phyloP scores from a whole-genome alignment of 371 early-diverging fungal species.

The Apophysomyces ossiformis region DNA sequence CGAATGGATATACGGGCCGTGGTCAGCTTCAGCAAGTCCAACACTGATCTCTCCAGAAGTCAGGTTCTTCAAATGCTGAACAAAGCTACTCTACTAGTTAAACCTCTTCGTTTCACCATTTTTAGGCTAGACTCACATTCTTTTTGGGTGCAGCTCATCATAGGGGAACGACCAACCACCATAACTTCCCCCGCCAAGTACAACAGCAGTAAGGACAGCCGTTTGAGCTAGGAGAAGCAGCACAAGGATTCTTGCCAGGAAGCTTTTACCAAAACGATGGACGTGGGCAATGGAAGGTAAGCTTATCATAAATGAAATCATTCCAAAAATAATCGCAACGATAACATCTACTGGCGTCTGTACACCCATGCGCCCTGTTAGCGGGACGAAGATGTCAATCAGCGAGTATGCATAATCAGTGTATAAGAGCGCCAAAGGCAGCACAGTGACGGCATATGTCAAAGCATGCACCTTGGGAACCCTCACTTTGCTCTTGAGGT shows the following conservation, averaged over 20 bases:
- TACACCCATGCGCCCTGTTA: conserved; percentile 76
- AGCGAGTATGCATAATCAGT: conserved; percentile 54
- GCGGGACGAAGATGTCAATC: conserved; percentile 73
- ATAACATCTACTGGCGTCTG: conserved; percentile 74
- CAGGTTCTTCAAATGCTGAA: conserved; percentile 68
- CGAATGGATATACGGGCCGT: conserved; percentile 57
- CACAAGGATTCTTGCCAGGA: conserved; percentile 43
- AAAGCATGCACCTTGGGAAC: conserved; percentile 30
- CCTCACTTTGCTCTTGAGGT: conserved; percentile 21
- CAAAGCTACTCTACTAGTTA: conserved; percentile 43
- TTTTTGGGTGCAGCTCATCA: conserved; percentile 72
- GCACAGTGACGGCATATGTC: conserved; percentile 49
- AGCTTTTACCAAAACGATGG: conserved; percentile 56
- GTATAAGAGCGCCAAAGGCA: conserved; percentile 50
- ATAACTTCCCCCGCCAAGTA: conserved; percentile 34
- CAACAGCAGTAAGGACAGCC: conserved; percentile 45
- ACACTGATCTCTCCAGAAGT: conserved; percentile 65
- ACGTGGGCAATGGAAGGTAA: conserved; percentile 60
- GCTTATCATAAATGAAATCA: conserved; percentile 53
- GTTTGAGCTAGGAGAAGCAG: conserved; percentile 40
- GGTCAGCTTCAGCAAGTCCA: conserved; percentile 68
- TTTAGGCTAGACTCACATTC: conserved; percentile 34
- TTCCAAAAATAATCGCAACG: conserved; percentile 64
- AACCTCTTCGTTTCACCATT: not conserved
- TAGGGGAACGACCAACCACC: conserved; percentile 58